These are phyloP conservation scores for Lobosporangium transversale DNA, from an alignment of 192 early-diverging fungal genomes.

Conservation along the genomic window DNA sequence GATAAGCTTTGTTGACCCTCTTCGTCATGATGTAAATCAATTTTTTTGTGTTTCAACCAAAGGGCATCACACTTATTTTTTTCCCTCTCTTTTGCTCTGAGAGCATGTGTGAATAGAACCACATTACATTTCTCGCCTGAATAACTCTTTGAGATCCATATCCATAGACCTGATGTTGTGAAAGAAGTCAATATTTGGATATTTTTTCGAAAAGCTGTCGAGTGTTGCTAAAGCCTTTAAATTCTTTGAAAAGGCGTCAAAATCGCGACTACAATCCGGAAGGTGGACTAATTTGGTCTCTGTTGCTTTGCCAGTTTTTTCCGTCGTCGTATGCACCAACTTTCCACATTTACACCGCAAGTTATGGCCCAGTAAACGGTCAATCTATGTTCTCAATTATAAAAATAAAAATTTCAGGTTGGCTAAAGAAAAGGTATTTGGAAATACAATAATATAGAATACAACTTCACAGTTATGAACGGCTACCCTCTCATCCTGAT, in stretches of 20 bases:
- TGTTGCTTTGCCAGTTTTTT: conserved; percentile 9
- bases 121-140: conserved; percentile 46
- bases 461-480: too few species aligned
- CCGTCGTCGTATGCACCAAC: conserved; percentile 7
- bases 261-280: conserved; percentile 45
- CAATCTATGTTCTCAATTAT: conserved; percentile 13
- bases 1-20: too few species aligned
- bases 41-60: not conserved
- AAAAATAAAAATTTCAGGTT: not conserved
- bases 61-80: too few species aligned
- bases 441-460: not conserved
- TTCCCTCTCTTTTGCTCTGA: too few species aligned
- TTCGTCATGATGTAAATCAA: not conserved
- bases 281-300: conserved; percentile 18
- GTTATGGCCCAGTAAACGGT: conserved; percentile 45
- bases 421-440: too few species aligned
- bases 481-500: conserved; percentile 50
- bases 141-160: conserved; percentile 45
- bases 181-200: conserved; percentile 50
- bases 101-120: not conserved
- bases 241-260: conserved; percentile 44
- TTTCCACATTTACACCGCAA: conserved; percentile 48
- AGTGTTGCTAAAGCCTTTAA: conserved; percentile 38
- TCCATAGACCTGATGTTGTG: conserved; percentile 47
- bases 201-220: conserved; percentile 51